These are phyloP conservation scores for Pseudogymnoascus sp. DNA, from an alignment of 2,329 filamentous ascomycete genomes.

Conservation along the genomic window DNA sequence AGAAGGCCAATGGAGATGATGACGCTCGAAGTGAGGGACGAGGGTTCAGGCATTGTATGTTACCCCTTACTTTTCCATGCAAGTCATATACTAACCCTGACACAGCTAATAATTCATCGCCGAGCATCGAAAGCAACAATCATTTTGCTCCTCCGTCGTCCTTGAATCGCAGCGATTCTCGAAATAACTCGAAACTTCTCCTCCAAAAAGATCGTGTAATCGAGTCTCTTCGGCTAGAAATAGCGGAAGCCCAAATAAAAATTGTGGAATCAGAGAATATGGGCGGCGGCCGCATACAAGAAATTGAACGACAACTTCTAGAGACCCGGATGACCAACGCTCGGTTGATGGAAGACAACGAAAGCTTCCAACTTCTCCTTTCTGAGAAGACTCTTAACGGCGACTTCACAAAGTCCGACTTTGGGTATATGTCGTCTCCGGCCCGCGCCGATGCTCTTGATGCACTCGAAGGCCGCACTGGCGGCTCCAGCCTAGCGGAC, in stretches of 20 bases:
- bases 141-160: constrained; percentile 84
- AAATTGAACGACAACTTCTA: constrained; percentile 83
- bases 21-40: constrained; percentile 42
- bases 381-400: constrained; percentile 94
- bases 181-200: constrained; percentile 81
- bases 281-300: constrained; percentile 76
- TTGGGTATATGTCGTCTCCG: constrained; percentile 57
- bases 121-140: constrained; percentile 56
- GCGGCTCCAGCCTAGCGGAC: constrained; percentile 64
- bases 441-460: constrained; percentile 56
- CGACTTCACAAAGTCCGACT: constrained; percentile 76
- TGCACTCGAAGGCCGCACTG: constrained; percentile 49
- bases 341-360: constrained; percentile 94
- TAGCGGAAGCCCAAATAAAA: constrained; percentile 93
- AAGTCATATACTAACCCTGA: constrained; percentile 14
- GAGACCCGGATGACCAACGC: constrained; percentile 95
- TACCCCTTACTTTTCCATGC: constrained; percentile 12
- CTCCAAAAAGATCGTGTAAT: constrained; percentile 96
- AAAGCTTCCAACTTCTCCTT: constrained; percentile 91
- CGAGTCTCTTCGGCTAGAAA: constrained; percentile 80
- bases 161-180: constrained; percentile 77
- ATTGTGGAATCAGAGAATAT: constrained; percentile 89
- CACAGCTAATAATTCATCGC: constrained; percentile 45
- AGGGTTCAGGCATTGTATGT: constrained; percentile 50
- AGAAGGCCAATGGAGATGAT: constrained; percentile 50